Evolutionary conservation across 306 rosid genomes (phyloP).

Genomic region (Begonia masoniana): DNA sequence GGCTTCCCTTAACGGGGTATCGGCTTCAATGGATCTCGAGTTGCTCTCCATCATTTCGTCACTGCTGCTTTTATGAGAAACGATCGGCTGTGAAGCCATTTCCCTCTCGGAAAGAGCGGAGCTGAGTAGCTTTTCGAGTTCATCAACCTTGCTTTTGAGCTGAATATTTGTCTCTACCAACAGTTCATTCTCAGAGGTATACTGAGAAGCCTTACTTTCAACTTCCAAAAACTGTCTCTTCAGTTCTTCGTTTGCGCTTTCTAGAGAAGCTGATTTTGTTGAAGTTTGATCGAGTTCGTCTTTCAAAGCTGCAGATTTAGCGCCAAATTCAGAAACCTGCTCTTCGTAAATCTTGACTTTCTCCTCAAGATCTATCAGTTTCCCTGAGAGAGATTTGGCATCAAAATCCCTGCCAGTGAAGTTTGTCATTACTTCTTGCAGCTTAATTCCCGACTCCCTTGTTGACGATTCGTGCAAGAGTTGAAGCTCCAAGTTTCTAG

Average conservation of each 20-base stretch:
- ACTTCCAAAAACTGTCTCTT: slow-evolving; percentile 35
- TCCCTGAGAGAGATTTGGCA: slow-evolving; percentile 57
- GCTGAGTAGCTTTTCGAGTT: slow-evolving; percentile 57
- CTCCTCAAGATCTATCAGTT: slow-evolving; percentile 44
- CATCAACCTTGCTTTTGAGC: slow-evolving; percentile 63
- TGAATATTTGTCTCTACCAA: slow-evolving; percentile 66
- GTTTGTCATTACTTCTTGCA: slow-evolving; percentile 50
- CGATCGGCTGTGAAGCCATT: slow-evolving; percentile 35
- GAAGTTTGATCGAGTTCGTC: slow-evolving; percentile 44
- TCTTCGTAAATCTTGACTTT: slow-evolving; percentile 35
- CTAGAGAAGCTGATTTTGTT: slow-evolving; percentile 35
- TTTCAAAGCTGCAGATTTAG: slow-evolving; percentile 26
- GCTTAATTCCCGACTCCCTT: slow-evolving; percentile 57
- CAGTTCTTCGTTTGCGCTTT: slow-evolving; percentile 37
- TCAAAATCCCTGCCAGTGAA: slow-evolving; percentile 50
- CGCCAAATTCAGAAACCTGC: slow-evolving; percentile 29
- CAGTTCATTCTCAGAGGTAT: slow-evolving; percentile 54
- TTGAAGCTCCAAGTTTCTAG: slow-evolving; percentile 60
- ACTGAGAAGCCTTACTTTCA: slow-evolving; percentile 51
- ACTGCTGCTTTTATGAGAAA: slow-evolving; percentile 47
- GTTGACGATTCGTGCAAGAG: slow-evolving; percentile 46
- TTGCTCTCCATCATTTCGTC: slow-evolving; percentile 50
- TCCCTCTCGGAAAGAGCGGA: slow-evolving; percentile 55
- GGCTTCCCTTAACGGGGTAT: slow-evolving; percentile 51
- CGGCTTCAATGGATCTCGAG: slow-evolving; percentile 48